These are phyloP conservation scores for Trichoderma oligosporum DNA, from an alignment of 2,329 filamentous ascomycete genomes.

Conservation along the genomic window DNA sequence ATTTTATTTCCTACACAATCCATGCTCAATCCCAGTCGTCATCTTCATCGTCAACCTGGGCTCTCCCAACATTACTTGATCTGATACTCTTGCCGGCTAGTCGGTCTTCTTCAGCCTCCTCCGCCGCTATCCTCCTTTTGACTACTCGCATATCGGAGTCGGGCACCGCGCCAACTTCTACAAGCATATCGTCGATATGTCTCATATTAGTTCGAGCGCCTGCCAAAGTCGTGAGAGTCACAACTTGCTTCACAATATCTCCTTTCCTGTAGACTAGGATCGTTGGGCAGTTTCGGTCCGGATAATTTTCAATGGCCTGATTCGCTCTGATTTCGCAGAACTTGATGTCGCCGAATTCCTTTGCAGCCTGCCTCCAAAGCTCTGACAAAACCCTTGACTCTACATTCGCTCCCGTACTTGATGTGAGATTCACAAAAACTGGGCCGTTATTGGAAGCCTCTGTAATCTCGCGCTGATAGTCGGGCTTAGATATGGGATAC, in stretches of 20 bases:
- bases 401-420: constrained; percentile 71
- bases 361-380: constrained; percentile 79
- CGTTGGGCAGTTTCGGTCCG: constrained; percentile 90
- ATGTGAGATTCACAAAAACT: constrained; percentile 77
- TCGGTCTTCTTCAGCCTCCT: constrained; percentile 58
- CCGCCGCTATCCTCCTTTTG: constrained; percentile 56
- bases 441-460: constrained; percentile 72
- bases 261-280: constrained; percentile 89
- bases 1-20: constrained; percentile 1
- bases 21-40: constrained; percentile 59
- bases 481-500: constrained; percentile 90
- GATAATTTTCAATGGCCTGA: constrained; percentile 95
- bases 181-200: constrained; percentile 75
- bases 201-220: constrained; percentile 67
- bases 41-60: constrained; percentile 43
- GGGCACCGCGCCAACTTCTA: constrained; percentile 76
- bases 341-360: constrained; percentile 88
- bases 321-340: constrained; percentile 93
- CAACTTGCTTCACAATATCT: constrained; percentile 85
- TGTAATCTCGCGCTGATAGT: constrained; percentile 87
- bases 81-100: constrained; percentile 48
- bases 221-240: constrained; percentile 78
- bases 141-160: constrained; percentile 74
- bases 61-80: constrained; percentile 46
- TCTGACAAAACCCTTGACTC: constrained; percentile 82